phyloP scores from a whole-genome alignment of 768 basidiomycete genomes.

The Daedaleopsis nitida region DNA sequence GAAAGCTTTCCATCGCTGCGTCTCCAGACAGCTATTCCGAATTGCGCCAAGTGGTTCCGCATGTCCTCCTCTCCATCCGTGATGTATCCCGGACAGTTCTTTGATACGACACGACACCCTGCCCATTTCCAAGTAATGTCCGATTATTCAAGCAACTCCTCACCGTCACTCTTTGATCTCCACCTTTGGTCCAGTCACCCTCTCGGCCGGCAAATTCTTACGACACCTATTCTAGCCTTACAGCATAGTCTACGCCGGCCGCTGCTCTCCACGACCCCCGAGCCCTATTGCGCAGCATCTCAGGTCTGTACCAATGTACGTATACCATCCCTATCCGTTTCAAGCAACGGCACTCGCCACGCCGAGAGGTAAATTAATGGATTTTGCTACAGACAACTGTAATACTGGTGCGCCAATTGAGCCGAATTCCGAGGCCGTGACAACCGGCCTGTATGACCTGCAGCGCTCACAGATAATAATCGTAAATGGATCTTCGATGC shows the following conservation, averaged over 20 bases:
- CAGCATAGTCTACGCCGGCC: not conserved
- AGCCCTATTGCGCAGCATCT: too few species aligned
- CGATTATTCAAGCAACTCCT: not conserved
- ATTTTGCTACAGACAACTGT: not conserved
- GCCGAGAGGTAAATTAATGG: too few species aligned
- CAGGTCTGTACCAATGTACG: too few species aligned
- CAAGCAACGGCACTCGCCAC: too few species aligned
- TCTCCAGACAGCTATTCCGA: constrained; percentile 23
- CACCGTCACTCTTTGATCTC: not conserved
- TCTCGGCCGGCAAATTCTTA: not conserved
- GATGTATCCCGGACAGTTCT: constrained; percentile 18
- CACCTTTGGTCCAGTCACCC: not conserved
- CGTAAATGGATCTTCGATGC: not conserved
- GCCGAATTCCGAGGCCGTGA: not conserved
- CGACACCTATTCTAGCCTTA: not conserved
- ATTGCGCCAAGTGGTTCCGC: constrained; percentile 9
- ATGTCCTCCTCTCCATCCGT: constrained; percentile 19
- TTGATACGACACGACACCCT: constrained; percentile 8
- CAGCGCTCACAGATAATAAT: not conserved
- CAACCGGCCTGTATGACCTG: not conserved
- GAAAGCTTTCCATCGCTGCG: constrained; percentile 14
- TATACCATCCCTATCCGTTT: not conserved
- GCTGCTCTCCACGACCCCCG: not conserved
- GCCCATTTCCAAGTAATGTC: constrained; percentile 1
- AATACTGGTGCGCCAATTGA: not conserved